phyloP scores from a whole-genome alignment of 495 filamentous ascomycete species.

The Tirmania nivea region DNA sequence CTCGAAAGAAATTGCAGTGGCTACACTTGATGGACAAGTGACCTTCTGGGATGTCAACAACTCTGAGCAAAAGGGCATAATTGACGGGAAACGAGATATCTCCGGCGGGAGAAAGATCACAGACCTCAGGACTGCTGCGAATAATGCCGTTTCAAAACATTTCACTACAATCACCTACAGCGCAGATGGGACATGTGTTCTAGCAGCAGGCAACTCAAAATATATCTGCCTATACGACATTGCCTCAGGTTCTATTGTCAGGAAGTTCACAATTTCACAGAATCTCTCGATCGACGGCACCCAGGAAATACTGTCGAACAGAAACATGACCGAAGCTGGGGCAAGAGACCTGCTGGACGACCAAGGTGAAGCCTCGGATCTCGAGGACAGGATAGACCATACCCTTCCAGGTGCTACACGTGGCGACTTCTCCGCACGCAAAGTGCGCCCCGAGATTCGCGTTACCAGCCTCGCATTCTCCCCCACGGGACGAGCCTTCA shows the following conservation, averaged over 20 bases:
- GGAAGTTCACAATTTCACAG: constrained; percentile 82
- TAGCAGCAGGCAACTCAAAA: constrained; percentile 88
- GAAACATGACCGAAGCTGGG: constrained; percentile 73
- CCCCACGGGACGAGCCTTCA: constrained; percentile 73
- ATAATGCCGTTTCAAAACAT: constrained; percentile 65
- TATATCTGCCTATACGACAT: constrained; percentile 93
- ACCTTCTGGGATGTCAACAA: constrained; percentile 88
- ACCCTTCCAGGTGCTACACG: constrained; percentile 74
- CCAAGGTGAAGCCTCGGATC: constrained; percentile 70
- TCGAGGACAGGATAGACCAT: constrained; percentile 61
- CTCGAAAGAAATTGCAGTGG: constrained; percentile 72
- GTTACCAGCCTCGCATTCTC: constrained; percentile 71
- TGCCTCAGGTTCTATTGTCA: constrained; percentile 65
- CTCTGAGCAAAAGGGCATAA: constrained; percentile 53
- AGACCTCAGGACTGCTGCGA: constrained; percentile 77
- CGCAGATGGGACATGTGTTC: constrained; percentile 69
- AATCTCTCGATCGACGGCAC: constrained; percentile 89
- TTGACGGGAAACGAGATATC: constrained; percentile 78
- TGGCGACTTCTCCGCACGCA: constrained; percentile 60
- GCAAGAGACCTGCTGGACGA: constrained; percentile 62
- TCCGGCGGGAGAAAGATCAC: constrained; percentile 74
- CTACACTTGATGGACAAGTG: constrained; percentile 78
- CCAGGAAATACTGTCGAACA: constrained; percentile 87
- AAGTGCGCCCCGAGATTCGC: constrained; percentile 58
- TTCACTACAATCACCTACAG: constrained; percentile 79